Evolutionary conservation across 129 eudicot genomes (phyloP).

Genomic region (Daucus carota): DH1_v3.0 NC_030381.2:37105001-37105500

Average conservation of each 20-base stretch:
- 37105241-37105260: neutral
- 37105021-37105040: too few species aligned
- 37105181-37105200: too few species aligned
- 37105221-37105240: neutral
- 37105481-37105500: neutral
- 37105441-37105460: neutral
- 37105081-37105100: too few species aligned
- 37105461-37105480: neutral
- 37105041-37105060: too few species aligned
- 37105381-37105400: neutral
- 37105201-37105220: neutral
- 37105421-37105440: neutral
- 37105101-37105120: too few species aligned
- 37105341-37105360: neutral
- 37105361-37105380: neutral
- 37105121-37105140: too few species aligned
- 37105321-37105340: neutral
- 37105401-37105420: too few species aligned
- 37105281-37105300: neutral
- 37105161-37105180: neutral
- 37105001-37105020: too few species aligned
- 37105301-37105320: neutral
- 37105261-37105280: neutral
- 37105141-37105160: neutral
- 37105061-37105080: too few species aligned